These are phyloP conservation scores for Schizonepeta tenuifolia DNA, from an alignment of 257 asterid genomes.

Conservation along the genomic window DNA sequence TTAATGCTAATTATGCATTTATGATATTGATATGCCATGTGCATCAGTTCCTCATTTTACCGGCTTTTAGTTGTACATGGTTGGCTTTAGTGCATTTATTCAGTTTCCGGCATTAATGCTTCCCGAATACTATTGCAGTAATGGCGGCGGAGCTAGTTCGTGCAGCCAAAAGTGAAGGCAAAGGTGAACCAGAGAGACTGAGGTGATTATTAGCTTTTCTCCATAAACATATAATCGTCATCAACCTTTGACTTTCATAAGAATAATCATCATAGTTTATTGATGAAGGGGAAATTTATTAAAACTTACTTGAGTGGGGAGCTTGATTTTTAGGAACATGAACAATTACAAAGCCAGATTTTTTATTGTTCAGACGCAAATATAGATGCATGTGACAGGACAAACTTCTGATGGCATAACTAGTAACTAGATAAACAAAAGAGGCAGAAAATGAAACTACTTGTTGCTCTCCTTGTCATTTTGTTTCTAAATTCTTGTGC, in stretches of 20 bases:
- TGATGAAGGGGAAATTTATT: slow-evolving; percentile 9
- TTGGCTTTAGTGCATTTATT: slow-evolving; percentile 3
- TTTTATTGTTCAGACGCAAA: background rate
- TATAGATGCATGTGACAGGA: background rate
- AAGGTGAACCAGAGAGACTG: slow-evolving; percentile 75
- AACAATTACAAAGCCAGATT: too few relatives aligned
- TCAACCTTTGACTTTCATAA: background rate
- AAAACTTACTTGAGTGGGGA: background rate
- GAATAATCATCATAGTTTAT: background rate
- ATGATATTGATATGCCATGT: too few relatives aligned
- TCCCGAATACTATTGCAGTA: slow-evolving; percentile 52
- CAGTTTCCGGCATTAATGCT: slow-evolving; percentile 24
- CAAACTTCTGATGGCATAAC: background rate
- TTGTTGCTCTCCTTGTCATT: background rate
- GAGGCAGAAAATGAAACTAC: background rate
- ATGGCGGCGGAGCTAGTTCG: slow-evolving; percentile 99
- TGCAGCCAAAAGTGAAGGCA: slow-evolving; percentile 60
- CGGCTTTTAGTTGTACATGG: background rate
- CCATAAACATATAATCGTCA: slow-evolving; percentile 4
- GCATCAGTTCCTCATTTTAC: background rate
- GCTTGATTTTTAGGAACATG: slow-evolving; percentile 9
- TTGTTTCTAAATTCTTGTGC: background rate
- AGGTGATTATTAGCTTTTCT: slow-evolving; percentile 51
- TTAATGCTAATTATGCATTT: background rate
- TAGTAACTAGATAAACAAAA: background rate